Conservation (phyloP, 1,284 basidiomycete species). For the Apiotrichum gracile region DNA sequence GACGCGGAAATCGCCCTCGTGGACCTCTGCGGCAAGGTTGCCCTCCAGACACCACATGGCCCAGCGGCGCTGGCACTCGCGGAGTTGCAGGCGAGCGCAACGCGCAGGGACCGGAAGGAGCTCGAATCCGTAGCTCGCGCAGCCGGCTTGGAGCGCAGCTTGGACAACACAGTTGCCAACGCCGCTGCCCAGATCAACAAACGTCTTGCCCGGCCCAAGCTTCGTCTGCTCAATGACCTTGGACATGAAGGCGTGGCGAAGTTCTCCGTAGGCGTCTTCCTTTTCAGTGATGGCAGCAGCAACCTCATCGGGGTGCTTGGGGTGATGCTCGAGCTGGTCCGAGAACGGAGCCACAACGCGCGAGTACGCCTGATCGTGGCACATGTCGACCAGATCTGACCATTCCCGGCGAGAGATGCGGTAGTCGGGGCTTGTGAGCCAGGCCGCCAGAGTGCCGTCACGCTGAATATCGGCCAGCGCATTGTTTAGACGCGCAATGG, state of each 20-base stretch:
- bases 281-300: conserved; percentile 36
- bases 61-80: conserved; percentile 50
- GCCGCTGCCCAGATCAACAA: conserved; percentile 54
- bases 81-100: conserved; percentile 50
- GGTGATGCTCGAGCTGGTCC: conserved; percentile 46
- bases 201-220: conserved; percentile 37
- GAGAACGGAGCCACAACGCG: conserved; percentile 52
- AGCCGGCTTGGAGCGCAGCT: conserved; percentile 52
- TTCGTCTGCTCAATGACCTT: conserved; percentile 42
- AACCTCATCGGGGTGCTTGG: conserved; percentile 41
- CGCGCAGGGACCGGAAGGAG: conserved; percentile 50
- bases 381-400: conserved; percentile 44
- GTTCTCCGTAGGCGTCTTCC: conserved; percentile 46
- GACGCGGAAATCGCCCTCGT: conserved; percentile 52
- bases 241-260: conserved; percentile 43
- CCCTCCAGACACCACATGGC: conserved; percentile 51
- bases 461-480: conserved; percentile 45
- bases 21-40: conserved; percentile 45
- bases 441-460: conserved; percentile 34
- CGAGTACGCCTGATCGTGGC: conserved; percentile 54
- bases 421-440: conserved; percentile 20
- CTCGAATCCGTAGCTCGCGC: conserved; percentile 51
- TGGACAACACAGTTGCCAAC: conserved; percentile 55
- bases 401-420: conserved; percentile 44
- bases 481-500: conserved; percentile 51